phyloP scores from a whole-genome alignment of 805 yeast species.

The Lipomyces chichibuensis region DNA sequence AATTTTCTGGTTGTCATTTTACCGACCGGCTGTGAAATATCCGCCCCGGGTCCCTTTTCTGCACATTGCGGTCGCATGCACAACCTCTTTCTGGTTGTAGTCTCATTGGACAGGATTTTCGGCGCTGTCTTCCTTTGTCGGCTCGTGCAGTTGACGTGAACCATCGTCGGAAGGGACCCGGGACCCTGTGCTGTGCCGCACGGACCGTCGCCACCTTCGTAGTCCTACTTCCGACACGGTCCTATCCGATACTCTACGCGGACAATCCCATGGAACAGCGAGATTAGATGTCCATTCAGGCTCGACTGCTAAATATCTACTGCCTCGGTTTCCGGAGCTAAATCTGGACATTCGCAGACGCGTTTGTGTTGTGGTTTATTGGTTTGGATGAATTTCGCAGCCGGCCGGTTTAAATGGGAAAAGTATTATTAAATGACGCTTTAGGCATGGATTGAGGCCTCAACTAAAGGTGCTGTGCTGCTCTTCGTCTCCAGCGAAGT shows the following conservation, averaged over 20 bases:
- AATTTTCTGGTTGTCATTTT: not conserved
- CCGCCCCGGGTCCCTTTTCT: not conserved
- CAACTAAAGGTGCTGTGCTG: conserved; percentile 97
- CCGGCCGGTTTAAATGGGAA: not conserved
- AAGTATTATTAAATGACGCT: not conserved
- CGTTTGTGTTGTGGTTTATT: not conserved
- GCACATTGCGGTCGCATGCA: too few relatives aligned
- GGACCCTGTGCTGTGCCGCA: too few relatives aligned
- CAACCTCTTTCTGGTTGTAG: conserved; percentile 5
- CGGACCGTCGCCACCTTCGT: too few relatives aligned
- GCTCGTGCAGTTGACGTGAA: too few relatives aligned
- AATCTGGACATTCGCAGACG: not conserved
- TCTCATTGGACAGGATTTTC: not conserved
- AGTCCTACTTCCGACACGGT: too few relatives aligned
- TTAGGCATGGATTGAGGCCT: conserved; percentile 94
- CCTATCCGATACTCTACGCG: too few relatives aligned
- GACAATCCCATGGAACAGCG: too few relatives aligned
- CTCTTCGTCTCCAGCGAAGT: conserved; percentile 91
- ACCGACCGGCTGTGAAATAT: not conserved
- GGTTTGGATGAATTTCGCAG: not conserved
- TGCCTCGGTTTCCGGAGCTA: not conserved
- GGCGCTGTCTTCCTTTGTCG: too few relatives aligned
- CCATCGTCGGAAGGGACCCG: too few relatives aligned
- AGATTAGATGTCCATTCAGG: not conserved
- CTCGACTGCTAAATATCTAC: not conserved